Evolutionary conservation across 495 filamentous ascomycete genomes (phyloP).

Genomic region (Cercophora sp.): DNA sequence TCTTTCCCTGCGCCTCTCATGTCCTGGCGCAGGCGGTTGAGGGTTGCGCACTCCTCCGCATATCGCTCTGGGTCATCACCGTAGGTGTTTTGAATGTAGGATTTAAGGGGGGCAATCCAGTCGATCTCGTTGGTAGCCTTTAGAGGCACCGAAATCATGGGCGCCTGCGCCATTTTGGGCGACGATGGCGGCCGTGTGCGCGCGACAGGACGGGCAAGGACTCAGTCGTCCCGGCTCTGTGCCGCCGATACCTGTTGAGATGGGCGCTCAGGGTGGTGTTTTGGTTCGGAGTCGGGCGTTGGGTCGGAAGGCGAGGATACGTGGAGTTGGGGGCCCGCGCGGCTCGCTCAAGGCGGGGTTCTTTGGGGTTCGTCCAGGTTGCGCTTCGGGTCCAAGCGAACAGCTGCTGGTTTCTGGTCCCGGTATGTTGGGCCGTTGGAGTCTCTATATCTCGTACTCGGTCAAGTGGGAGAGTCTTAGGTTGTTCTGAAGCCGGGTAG

Average conservation of each 20-base stretch:
- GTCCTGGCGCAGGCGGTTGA: slow-evolving; percentile 96
- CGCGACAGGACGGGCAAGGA: slow-evolving; percentile 8
- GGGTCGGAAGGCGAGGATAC: neutral
- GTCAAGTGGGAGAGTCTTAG: too few relatives aligned
- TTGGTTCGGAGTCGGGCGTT: neutral
- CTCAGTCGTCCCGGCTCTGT: slow-evolving; percentile 11
- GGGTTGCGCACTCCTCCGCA: slow-evolving; percentile 85
- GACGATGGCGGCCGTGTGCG: neutral
- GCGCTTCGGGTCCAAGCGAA: too few relatives aligned
- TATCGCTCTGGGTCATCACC: slow-evolving; percentile 96
- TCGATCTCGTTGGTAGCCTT: slow-evolving; percentile 99
- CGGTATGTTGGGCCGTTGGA: neutral
- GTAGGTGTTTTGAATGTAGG: slow-evolving; percentile 88
- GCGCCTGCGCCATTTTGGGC: slow-evolving; percentile 65
- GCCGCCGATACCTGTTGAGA: neutral
- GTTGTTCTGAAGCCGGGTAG: slow-evolving; percentile 1
- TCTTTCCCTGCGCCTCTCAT: slow-evolving; percentile 98
- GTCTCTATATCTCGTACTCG: too few relatives aligned
- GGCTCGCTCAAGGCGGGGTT: slow-evolving; percentile 1
- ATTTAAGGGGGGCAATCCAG: slow-evolving; percentile 91
- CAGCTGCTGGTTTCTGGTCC: neutral
- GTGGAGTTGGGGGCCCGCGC: neutral
- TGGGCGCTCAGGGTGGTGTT: neutral
- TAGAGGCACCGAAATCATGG: slow-evolving; percentile 88
- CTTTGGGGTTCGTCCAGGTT: too few relatives aligned